Conservation (phyloP, 2,329 filamentous ascomycete species). For the Cladophialophora psammophila region DNA sequence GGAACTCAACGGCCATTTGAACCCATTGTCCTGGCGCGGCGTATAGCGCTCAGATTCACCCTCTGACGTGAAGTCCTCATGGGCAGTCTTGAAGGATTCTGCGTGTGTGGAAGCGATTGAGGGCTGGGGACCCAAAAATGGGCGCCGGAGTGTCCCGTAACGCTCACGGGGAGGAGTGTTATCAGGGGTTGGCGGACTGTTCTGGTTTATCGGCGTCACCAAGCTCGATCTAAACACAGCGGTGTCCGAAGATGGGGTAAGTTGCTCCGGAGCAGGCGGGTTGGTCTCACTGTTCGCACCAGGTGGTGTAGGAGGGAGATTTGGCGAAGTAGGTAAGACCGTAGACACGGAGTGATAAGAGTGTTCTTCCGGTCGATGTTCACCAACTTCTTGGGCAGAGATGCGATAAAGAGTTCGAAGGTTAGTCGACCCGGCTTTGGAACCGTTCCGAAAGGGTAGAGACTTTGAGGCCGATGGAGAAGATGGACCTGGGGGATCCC, state of each 20-base stretch:
- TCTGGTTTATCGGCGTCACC: slow-evolving; percentile 40
- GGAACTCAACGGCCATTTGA: slow-evolving; percentile 22
- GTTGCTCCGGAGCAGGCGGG: slow-evolving; percentile 17
- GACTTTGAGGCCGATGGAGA: slow-evolving; percentile 24
- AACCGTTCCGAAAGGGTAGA: slow-evolving; percentile 32
- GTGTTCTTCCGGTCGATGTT: slow-evolving; percentile 11
- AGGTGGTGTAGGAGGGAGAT: slow-evolving; percentile 40
- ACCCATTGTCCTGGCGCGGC: slow-evolving; percentile 29
- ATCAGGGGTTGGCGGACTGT: slow-evolving; percentile 69
- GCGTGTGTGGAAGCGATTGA: slow-evolving; percentile 67
- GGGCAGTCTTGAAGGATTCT: slow-evolving; percentile 76
- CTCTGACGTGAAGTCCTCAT: slow-evolving; percentile 69
- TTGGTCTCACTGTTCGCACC: slow-evolving; percentile 29
- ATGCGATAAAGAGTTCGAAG: slow-evolving; percentile 38
- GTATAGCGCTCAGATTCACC: slow-evolving; percentile 58
- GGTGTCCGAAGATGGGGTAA: slow-evolving; percentile 31
- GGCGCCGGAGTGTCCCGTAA: slow-evolving; percentile 47
- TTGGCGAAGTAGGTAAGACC: slow-evolving; percentile 34
- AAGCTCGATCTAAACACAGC: slow-evolving; percentile 39
- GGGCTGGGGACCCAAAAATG: slow-evolving; percentile 62
- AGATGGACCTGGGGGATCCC: slow-evolving; percentile 19
- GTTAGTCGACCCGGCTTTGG: slow-evolving; percentile 30
- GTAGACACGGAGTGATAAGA: slow-evolving; percentile 24
- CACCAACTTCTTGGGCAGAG: slow-evolving; percentile 29
- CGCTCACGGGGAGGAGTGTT: slow-evolving; percentile 70